Conservation (phyloP, 345 rosid species). For the Sapria himalayana region DNA sequence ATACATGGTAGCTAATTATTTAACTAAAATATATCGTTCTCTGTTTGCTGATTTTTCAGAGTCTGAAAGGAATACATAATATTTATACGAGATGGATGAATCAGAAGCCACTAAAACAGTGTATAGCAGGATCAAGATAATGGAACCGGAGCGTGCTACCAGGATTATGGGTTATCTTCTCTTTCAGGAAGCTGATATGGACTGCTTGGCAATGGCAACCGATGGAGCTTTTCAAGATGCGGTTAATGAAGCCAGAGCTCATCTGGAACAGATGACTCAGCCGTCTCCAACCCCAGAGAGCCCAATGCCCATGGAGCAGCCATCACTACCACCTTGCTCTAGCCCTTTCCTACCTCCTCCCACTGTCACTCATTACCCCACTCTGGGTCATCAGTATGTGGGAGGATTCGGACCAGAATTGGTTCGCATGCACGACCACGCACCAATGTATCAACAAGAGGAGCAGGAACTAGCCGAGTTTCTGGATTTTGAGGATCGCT, state of each 20-base stretch:
- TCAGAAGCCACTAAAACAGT: constrained; percentile 60
- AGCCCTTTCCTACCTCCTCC: constrained; percentile 18
- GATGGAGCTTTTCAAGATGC: constrained; percentile 34
- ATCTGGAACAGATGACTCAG: constrained; percentile 13
- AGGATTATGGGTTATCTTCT: constrained; percentile 71
- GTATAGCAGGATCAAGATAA: constrained; percentile 53
- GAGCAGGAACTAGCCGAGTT: constrained; percentile 25
- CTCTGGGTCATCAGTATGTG: too few species aligned
- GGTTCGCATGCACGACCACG: constrained; percentile 28
- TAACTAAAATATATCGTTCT: too few species aligned
- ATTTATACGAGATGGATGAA: constrained; percentile 39
- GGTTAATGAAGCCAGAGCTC: constrained; percentile 46
- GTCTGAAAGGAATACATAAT: too few species aligned
- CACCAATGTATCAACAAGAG: constrained; percentile 16
- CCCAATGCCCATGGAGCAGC: constrained; percentile 13
- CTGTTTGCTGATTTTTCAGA: too few species aligned
- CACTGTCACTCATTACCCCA: too few species aligned
- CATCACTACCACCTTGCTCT: constrained; percentile 14
- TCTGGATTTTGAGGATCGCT: constrained; percentile 29
- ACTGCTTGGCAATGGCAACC: constrained; percentile 67
- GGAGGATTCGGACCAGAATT: constrained; percentile 20
- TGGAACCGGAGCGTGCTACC: constrained; percentile 68
- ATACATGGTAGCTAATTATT: too few species aligned
- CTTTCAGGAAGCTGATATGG: constrained; percentile 67
- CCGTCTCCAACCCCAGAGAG: constrained; percentile 20